phyloP scores from a whole-genome alignment of 1,284 basidiomycete species.

The Quambalaria eucalypti region DNA sequence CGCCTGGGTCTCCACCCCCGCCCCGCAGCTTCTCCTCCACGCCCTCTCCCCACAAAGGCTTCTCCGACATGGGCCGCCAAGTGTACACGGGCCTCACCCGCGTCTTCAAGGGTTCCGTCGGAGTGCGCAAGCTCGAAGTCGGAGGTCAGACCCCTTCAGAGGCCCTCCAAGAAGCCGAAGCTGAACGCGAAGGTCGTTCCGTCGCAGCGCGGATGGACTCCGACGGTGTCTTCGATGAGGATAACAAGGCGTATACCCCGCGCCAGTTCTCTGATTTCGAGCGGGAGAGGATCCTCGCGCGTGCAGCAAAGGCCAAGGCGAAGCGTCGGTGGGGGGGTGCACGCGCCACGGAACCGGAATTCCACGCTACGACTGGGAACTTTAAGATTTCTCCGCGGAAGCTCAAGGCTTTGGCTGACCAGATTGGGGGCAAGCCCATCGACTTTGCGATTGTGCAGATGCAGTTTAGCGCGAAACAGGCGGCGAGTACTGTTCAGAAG shows the following conservation, averaged over 20 bases:
- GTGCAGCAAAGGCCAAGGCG: neutral
- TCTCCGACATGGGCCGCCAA: too few species aligned
- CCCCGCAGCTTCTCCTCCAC: too few species aligned
- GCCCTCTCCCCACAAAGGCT: too few species aligned
- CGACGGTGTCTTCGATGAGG: too few species aligned
- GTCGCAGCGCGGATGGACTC: too few species aligned
- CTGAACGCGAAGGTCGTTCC: too few species aligned
- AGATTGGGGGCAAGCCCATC: constrained; percentile 57
- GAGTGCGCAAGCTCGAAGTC: too few species aligned
- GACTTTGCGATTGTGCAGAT: constrained; percentile 93
- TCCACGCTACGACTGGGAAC: constrained; percentile 78
- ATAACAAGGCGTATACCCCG: neutral
- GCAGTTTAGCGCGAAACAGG: constrained; percentile 85
- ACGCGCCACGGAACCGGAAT: constrained; percentile 52
- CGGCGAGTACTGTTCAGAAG: constrained; percentile 72
- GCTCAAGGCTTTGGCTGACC: constrained; percentile 73
- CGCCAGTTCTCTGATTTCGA: neutral
- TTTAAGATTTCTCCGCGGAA: constrained; percentile 92
- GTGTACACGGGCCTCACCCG: too few species aligned
- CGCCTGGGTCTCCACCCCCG: too few species aligned
- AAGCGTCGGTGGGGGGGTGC: neutral
- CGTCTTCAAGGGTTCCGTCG: too few species aligned
- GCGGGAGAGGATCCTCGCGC: neutral
- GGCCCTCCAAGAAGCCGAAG: too few species aligned
- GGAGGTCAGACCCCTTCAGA: too few species aligned